These are phyloP conservation scores for Epichloe aotearoae DNA, from an alignment of 2,329 filamentous ascomycete species.

Conservation along the genomic window DNA sequence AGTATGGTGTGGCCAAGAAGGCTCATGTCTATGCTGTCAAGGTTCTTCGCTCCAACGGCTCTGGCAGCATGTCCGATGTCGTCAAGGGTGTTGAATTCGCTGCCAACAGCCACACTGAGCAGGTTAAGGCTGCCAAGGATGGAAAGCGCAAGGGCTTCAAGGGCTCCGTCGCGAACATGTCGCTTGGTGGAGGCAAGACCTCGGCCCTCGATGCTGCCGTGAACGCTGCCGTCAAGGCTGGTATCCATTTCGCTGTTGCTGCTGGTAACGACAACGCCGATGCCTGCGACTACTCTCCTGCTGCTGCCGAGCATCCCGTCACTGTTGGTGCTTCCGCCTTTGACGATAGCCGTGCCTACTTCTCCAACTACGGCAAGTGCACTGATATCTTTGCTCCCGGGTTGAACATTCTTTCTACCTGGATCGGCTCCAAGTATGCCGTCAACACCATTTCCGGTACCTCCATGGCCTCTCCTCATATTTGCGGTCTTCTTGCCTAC, in stretches of 20 bases:
- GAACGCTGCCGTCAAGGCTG: constrained; percentile 81
- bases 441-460: constrained; percentile 99
- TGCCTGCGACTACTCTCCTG: constrained; percentile 98
- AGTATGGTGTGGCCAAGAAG: constrained; percentile 99
- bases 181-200: constrained; percentile 94
- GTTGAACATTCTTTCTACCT: constrained; percentile 93
- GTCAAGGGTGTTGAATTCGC: constrained; percentile 97
- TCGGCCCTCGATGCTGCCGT: constrained; percentile 80
- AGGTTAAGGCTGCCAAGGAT: constrained; percentile 65
- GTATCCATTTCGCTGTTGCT: constrained; percentile 94
- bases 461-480: constrained; percentile 97
- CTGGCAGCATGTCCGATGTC: constrained; percentile 96
- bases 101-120: constrained; percentile 62
- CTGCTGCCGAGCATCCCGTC: constrained; percentile 79
- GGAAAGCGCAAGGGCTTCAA: constrained; percentile 96
- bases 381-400: constrained; percentile 98
- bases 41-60: constrained; percentile 93
- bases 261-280: constrained; percentile 98
- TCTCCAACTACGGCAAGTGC: constrained; percentile 99
- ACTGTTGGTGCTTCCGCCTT: constrained; percentile 93
- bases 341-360: constrained; percentile 93
- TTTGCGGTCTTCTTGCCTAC: constrained; percentile 93
- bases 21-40: constrained; percentile 94
- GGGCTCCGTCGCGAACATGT: constrained; percentile 99
- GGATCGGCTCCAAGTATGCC: constrained; percentile 93